Evolutionary conservation across 2,329 filamentous ascomycete species (phyloP).

Genomic region (Cercospora berteroae): DNA sequence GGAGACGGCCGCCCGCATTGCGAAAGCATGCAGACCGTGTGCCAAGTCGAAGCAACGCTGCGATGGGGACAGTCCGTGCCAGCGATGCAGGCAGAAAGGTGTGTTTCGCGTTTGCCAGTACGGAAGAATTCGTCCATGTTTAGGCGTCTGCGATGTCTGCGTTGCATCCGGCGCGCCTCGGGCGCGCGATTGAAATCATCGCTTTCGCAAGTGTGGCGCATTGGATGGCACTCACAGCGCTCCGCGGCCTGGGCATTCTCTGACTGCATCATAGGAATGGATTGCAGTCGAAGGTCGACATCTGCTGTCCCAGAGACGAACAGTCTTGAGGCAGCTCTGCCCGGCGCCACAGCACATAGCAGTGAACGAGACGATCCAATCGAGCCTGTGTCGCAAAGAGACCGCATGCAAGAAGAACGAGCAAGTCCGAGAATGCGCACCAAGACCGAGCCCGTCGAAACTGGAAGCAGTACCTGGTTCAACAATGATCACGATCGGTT

Average conservation of each 20-base stretch:
- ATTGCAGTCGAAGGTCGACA: slow-evolving; percentile 1
- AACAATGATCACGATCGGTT: slow-evolving; percentile 5
- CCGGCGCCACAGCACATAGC: background rate
- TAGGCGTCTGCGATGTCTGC: background rate
- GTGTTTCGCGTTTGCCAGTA: background rate
- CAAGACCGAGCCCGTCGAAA: background rate
- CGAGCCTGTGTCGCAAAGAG: background rate
- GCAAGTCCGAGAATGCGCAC: slow-evolving; percentile 5
- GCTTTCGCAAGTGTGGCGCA: slow-evolving; percentile 1
- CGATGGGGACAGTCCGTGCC: background rate
- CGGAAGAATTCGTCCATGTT: background rate
- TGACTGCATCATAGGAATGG: background rate
- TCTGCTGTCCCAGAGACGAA: background rate
- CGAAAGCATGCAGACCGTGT: slow-evolving; percentile 1
- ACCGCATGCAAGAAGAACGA: background rate
- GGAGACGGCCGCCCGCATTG: background rate
- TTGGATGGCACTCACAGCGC: background rate
- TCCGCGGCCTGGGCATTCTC: slow-evolving; percentile 7
- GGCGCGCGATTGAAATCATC: background rate
- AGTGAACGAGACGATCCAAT: background rate
- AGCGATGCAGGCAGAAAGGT: slow-evolving; percentile 5
- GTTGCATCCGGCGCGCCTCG: background rate
- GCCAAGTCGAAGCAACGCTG: slow-evolving; percentile 8
- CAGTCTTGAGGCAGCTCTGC: background rate
- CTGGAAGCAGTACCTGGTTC: background rate